Percentiles rank a stretch among this genome's conserved stretches.
These are phyloP conservation scores for Neurospora hispaniola DNA, from an alignment of 495 filamentous ascomycete species.

Conservation along the genomic window DNA sequence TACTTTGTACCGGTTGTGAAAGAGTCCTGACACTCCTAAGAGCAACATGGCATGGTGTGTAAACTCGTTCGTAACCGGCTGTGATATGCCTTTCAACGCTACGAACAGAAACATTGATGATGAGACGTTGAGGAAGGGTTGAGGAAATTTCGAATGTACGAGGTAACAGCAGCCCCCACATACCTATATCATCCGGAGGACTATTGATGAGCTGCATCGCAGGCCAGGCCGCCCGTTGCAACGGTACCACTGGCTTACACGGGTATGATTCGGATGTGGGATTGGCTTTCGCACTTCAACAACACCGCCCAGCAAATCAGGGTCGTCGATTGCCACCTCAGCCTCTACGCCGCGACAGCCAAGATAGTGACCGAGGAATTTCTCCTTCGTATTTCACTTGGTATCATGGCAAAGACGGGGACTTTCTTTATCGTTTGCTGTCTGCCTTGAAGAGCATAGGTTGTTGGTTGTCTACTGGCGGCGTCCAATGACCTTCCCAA, in stretches of 20 bases:
- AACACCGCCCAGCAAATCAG: background rate
- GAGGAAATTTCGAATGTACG: background rate
- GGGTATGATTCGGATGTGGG: background rate
- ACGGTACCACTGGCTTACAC: background rate
- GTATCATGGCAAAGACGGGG: background rate
- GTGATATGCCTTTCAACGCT: background rate
- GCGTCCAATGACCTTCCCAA: background rate
- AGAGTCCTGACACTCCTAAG: background rate
- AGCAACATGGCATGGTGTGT: background rate
- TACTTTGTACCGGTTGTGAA: background rate
- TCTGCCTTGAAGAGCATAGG: background rate
- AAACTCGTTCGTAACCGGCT: background rate
- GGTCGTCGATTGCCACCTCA: background rate
- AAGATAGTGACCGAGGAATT: background rate
- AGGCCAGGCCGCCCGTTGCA: background rate
- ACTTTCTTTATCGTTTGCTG: background rate
- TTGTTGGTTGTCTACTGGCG: background rate
- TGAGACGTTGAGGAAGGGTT: background rate
- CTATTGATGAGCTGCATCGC: background rate
- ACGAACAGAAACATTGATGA: background rate
- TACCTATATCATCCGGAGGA: background rate
- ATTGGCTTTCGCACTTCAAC: background rate
- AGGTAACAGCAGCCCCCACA: background rate
- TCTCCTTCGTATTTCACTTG: background rate
- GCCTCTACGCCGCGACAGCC: background rate